Conservation (phyloP, 306 rosid genomes). For the Hylodesmum podocarpum region DNA sequence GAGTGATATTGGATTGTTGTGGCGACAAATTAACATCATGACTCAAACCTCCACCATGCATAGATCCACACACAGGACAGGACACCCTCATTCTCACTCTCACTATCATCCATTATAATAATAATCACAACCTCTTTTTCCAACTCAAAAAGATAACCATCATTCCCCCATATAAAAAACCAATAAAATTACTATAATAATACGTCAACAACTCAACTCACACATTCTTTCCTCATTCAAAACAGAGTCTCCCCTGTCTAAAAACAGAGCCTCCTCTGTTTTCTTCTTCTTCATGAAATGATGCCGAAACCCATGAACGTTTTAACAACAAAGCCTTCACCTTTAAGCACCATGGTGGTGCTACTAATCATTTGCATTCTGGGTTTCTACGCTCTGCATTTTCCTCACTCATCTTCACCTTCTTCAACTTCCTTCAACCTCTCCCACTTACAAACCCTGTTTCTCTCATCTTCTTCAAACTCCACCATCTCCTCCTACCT, state of each 20-base stretch:
- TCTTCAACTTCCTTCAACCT: slow-evolving; percentile 21
- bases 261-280: slow-evolving; percentile 12
- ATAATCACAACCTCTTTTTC: slow-evolving; percentile 13
- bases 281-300: slow-evolving; percentile 35
- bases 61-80: slow-evolving; percentile 8
- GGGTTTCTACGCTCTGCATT: slow-evolving; percentile 54
- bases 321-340: slow-evolving; percentile 47
- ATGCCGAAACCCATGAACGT: slow-evolving; percentile 38
- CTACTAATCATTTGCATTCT: slow-evolving; percentile 55
- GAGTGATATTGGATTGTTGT: slow-evolving; percentile 35
- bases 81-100: background rate
- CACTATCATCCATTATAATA: slow-evolving; percentile 29
- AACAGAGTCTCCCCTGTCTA: slow-evolving; percentile 1
- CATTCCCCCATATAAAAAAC: background rate
- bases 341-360: slow-evolving; percentile 36
- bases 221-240: background rate
- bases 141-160: background rate
- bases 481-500: slow-evolving; percentile 69
- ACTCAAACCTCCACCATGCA: slow-evolving; percentile 31
- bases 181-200: background rate
- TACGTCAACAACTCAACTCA: background rate
- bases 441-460: slow-evolving; percentile 38
- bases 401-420: slow-evolving; percentile 35
- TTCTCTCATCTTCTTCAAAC: slow-evolving; percentile 73
- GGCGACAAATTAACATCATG: slow-evolving; percentile 14